Evolutionary conservation across 2,329 filamentous ascomycete genomes (phyloP).

Genomic region (Aspergillus ustus): DNA sequence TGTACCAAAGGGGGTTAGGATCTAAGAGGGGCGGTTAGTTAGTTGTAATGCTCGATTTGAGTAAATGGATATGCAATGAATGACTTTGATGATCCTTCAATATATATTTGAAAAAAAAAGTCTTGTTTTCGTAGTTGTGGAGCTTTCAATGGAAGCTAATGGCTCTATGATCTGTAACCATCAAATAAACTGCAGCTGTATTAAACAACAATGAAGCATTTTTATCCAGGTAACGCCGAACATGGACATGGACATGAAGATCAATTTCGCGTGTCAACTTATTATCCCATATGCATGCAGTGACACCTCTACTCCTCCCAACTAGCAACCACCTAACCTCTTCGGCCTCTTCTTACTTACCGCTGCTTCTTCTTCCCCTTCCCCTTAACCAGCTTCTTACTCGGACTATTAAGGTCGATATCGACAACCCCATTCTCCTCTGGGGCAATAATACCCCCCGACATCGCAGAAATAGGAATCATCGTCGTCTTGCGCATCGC

Average conservation of each 20-base stretch:
- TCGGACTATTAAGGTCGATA: slow-evolving; percentile 9
- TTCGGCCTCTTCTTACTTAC: not conserved
- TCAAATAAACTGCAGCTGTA: not conserved
- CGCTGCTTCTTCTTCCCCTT: slow-evolving; percentile 1
- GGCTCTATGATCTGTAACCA: not conserved
- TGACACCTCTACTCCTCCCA: not conserved
- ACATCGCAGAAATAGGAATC: slow-evolving; percentile 13
- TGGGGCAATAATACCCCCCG: slow-evolving; percentile 4
- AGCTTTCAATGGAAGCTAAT: not conserved
- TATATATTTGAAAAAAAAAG: not conserved
- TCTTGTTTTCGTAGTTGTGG: not conserved
- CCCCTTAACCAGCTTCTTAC: slow-evolving; percentile 12
- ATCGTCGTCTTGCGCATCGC: slow-evolving; percentile 23
- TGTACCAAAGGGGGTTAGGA: slow-evolving; percentile 29
- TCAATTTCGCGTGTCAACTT: slow-evolving; percentile 6
- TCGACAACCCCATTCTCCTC: not conserved
- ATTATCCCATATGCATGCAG: slow-evolving; percentile 16
- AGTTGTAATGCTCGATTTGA: not conserved
- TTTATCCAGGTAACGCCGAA: slow-evolving; percentile 31
- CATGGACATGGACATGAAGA: slow-evolving; percentile 20
- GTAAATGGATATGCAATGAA: not conserved
- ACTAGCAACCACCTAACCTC: not conserved
- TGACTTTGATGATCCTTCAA: not conserved
- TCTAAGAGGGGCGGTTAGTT: slow-evolving; percentile 15
- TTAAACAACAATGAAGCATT: slow-evolving; percentile 11